Evolutionary conservation across 176 grass and related monocot genomes (phyloP), one percentile per base, ranked within the genome.

Genomic region (Paspalum notatum): DNA sequence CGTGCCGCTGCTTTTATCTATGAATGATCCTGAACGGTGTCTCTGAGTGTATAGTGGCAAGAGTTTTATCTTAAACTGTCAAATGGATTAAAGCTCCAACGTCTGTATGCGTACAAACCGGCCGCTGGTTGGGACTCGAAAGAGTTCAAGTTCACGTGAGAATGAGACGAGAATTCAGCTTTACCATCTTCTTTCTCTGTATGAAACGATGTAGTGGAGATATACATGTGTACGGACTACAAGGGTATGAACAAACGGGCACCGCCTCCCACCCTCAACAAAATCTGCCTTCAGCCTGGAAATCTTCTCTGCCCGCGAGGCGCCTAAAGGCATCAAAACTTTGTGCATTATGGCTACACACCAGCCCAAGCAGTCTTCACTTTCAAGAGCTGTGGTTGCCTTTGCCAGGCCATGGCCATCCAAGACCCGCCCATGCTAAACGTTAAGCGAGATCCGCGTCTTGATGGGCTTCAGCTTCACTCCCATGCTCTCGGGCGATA

Each of bases 381-480:
- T 67, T 85, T 71, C 55, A 51, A 49, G 79, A 91, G 85, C 66
- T 76, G 75, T 75, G 15, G 22, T n/a, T n/a, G n/a, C n/a, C n/a
- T n/a, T 52, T 55, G 44, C 64, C 59, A 25, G 59, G 59, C 68
- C 62, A 76, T 76, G 70, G 37, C 68, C 62, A 80, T 76, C 62
- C 38, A 32, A 79, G 53, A 25, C 70, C 25, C 49, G 12, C 22
- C 22, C 12, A 46, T 47, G 66, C 75, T 81, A 98, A 71, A 89
- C 85, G 25, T 82, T 55, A 24, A 89, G 86, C 0, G 95, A 87
- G 38, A 85, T 79, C 45, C 92, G 87, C 2, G 95, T 98, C 87
- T 94, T 98, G 83, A 98, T 98, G 59, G 95, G 95, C 75, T 98
- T 98, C 27, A 98, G 81, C 78, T 98, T 98, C 78, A 98, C 87